These are phyloP conservation scores for Potentilla sterilis DNA, from an alignment of 306 rosid species.

Conservation along the genomic window DNA sequence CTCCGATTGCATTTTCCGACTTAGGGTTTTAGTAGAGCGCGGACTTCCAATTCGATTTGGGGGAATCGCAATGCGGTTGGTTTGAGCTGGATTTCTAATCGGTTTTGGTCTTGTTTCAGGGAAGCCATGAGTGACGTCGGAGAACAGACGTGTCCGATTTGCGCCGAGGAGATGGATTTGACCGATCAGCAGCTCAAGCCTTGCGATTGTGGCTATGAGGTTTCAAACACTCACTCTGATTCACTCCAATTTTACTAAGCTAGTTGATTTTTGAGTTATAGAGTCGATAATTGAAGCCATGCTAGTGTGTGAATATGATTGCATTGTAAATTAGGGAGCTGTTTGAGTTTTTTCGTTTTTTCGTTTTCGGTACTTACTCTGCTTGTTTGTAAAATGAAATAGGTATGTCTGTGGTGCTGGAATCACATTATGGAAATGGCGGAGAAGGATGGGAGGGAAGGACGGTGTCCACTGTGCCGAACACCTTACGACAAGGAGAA, in stretches of 20 bases:
- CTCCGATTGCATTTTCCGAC: neutral
- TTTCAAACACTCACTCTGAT: conserved; percentile 6
- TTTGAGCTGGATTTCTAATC: neutral
- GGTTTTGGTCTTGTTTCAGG: conserved; percentile 9
- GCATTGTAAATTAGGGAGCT: neutral
- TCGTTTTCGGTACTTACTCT: neutral
- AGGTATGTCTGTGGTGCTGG: conserved; percentile 99
- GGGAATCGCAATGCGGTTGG: neutral
- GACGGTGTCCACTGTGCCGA: conserved; percentile 93
- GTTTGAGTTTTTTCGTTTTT: neutral
- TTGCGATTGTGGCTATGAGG: conserved; percentile 97
- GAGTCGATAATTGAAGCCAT: neutral
- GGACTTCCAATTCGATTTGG: neutral
- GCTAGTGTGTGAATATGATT: neutral
- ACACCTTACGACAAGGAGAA: conserved; percentile 83
- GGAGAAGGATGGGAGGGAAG: conserved; percentile 88
- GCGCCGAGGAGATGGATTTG: conserved; percentile 97
- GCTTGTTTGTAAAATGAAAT: neutral
- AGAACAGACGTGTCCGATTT: conserved; percentile 92
- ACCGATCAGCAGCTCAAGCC: conserved; percentile 98
- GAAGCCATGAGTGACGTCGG: conserved; percentile 88
- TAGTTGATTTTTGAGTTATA: neutral
- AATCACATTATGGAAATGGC: conserved; percentile 96
- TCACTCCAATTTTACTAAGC: neutral
- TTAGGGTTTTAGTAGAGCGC: neutral